Percentiles rank a stretch among this genome's conserved stretches.
phyloP scores from a whole-genome alignment of 1,139 yeast genomes.

The Komagataea norvegica region DNA sequence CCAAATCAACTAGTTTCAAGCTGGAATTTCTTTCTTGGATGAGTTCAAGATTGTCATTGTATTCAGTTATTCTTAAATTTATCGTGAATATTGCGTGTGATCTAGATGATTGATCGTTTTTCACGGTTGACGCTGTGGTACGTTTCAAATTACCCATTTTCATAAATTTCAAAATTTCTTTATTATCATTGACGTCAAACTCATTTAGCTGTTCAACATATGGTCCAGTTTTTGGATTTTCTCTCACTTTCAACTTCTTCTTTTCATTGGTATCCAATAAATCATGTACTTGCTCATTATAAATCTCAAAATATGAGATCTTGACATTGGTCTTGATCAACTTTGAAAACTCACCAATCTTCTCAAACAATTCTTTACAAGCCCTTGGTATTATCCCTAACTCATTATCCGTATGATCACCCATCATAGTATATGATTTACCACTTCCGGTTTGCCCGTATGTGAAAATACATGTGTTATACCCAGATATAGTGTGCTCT shows the following conservation, averaged over 20 bases:
- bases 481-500: conserved; percentile 63
- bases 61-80: conserved; percentile 50
- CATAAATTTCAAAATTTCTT: conserved; percentile 43
- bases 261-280: conserved; percentile 33
- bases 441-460: conserved; percentile 80
- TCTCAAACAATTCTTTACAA: conserved; percentile 48
- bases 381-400: conserved; percentile 64
- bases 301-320: conserved; percentile 64
- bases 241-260: conserved; percentile 48
- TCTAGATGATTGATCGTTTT: conserved; percentile 67
- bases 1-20: conserved; percentile 69
- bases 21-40: conserved; percentile 49
- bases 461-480: conserved; percentile 70
- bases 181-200: conserved; percentile 37
- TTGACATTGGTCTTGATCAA: conserved; percentile 49
- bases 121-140: conserved; percentile 63
- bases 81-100: conserved; percentile 77
- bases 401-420: conserved; percentile 34
- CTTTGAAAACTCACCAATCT: conserved; percentile 37
- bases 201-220: conserved; percentile 63
- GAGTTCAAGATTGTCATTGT: conserved; percentile 43
- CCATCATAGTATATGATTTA: conserved; percentile 74
- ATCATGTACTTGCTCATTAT: conserved; percentile 67
- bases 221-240: conserved; percentile 59
- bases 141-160: conserved; percentile 46